Conservation (phyloP, 2,329 filamentous ascomycete species). For the Hymenoscyphus repandus region DNA sequence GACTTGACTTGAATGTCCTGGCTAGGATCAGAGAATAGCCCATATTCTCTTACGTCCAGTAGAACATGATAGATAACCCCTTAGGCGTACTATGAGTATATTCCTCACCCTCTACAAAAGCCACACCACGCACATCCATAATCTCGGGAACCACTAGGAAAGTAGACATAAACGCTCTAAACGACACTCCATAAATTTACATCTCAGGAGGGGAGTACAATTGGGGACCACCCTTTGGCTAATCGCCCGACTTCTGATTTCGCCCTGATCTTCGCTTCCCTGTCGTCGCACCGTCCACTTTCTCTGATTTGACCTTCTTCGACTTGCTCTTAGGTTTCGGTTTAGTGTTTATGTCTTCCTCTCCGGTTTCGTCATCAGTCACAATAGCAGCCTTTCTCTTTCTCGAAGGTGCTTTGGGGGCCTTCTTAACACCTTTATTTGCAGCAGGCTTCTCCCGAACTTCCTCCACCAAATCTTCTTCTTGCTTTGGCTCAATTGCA, state of each 20-base stretch:
- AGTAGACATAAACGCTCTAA: no score
- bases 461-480: background rate
- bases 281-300: background rate
- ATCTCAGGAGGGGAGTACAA: background rate
- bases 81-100: no score
- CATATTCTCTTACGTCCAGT: no score
- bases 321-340: no score
- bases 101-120: no score
- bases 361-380: background rate
- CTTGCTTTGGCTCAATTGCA: background rate
- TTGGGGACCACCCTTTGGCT: background rate
- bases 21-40: no score
- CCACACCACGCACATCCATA: no score
- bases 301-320: no score
- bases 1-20: no score
- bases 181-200: background rate
- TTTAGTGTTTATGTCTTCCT: no score
- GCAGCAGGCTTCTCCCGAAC: background rate
- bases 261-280: background rate
- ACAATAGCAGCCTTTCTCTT: background rate
- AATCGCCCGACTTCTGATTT: background rate
- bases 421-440: background rate
- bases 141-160: no score
- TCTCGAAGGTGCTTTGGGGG: background rate
- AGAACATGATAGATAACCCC: no score